These are phyloP conservation scores for Blastocystis sp. DNA, from an alignment of 352 stramenopile genomes.

Conservation along the genomic window DNA sequence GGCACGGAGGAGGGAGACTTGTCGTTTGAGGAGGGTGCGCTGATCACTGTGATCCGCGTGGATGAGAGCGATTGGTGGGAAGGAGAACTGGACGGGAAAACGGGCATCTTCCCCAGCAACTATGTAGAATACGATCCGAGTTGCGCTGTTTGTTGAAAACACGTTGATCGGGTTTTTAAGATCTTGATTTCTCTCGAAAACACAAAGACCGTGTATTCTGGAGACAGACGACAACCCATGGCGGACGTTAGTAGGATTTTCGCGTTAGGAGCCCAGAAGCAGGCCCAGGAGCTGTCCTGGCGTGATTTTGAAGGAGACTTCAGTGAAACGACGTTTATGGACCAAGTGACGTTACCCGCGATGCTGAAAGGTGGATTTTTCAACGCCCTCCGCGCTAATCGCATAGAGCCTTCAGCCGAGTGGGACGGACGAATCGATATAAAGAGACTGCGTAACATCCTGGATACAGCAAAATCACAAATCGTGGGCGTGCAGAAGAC, in stretches of 20 bases:
- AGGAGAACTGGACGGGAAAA: slow-evolving; percentile 18
- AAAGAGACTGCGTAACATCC: slow-evolving; percentile 31
- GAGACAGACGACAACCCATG: slow-evolving; percentile 6
- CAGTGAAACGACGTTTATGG: slow-evolving; percentile 64
- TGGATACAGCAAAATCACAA: slow-evolving; percentile 43
- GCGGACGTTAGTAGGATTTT: slow-evolving; percentile 58
- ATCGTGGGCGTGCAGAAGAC: slow-evolving; percentile 3
- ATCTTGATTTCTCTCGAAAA: not conserved
- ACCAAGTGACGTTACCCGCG: slow-evolving; percentile 27
- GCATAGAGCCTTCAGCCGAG: slow-evolving; percentile 50
- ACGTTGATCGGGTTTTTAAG: not conserved
- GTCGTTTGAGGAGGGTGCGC: slow-evolving; percentile 24
- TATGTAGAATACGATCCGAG: slow-evolving; percentile 21
- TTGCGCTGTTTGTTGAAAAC: slow-evolving; percentile 34
- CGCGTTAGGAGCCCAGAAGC: slow-evolving; percentile 47
- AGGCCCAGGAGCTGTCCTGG: slow-evolving; percentile 43
- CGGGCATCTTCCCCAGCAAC: slow-evolving; percentile 30
- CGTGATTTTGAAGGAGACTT: slow-evolving; percentile 62
- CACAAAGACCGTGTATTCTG: not conserved
- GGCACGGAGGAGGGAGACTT: slow-evolving; percentile 45
- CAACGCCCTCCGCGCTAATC: not conserved
- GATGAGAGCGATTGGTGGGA: slow-evolving; percentile 27
- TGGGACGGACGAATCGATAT: slow-evolving; percentile 56
- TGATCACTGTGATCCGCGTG: not conserved
- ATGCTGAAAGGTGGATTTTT: slow-evolving; percentile 57